These are phyloP conservation scores for Scedosporium minutisporum DNA, from an alignment of 2,329 filamentous ascomycete genomes.

Conservation along the genomic window DNA sequence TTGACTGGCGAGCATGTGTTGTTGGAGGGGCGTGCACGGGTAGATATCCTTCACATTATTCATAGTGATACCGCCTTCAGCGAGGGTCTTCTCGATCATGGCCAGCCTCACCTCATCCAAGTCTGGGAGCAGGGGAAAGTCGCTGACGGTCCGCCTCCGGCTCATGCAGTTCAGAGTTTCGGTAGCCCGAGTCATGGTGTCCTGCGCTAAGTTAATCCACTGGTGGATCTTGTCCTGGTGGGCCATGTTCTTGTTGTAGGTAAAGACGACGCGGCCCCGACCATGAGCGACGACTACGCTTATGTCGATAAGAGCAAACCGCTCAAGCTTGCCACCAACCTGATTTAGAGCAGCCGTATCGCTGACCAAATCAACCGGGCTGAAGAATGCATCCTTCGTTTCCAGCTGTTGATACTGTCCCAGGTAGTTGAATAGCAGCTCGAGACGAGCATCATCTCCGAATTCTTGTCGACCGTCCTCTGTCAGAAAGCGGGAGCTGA, in stretches of 20 bases:
- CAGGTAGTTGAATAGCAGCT: too few species aligned
- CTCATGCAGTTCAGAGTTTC: neutral
- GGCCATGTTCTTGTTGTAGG: neutral
- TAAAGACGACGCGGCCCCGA: neutral
- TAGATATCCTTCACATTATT: slow-evolving; percentile 24
- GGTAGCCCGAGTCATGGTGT: neutral
- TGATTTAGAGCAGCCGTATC: too few species aligned
- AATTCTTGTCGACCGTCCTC: neutral
- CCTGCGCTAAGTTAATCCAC: neutral
- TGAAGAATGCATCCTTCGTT: too few species aligned
- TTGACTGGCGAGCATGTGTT: slow-evolving; percentile 25
- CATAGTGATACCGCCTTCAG: slow-evolving; percentile 24
- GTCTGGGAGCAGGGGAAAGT: slow-evolving; percentile 17
- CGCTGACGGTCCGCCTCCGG: neutral
- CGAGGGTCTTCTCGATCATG: slow-evolving; percentile 27
- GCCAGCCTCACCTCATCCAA: slow-evolving; percentile 20
- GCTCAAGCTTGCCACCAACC: too few species aligned
- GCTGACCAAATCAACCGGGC: too few species aligned
- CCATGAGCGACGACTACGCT: too few species aligned
- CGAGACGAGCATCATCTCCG: too few species aligned
- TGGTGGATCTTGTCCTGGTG: neutral
- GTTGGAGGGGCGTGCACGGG: slow-evolving; percentile 27
- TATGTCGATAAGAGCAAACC: too few species aligned
- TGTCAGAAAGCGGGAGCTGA: slow-evolving; percentile 12
- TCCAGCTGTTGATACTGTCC: too few species aligned